Conservation (phyloP, 345 rosid species). For the Hibiscus tridactylites region DNA sequence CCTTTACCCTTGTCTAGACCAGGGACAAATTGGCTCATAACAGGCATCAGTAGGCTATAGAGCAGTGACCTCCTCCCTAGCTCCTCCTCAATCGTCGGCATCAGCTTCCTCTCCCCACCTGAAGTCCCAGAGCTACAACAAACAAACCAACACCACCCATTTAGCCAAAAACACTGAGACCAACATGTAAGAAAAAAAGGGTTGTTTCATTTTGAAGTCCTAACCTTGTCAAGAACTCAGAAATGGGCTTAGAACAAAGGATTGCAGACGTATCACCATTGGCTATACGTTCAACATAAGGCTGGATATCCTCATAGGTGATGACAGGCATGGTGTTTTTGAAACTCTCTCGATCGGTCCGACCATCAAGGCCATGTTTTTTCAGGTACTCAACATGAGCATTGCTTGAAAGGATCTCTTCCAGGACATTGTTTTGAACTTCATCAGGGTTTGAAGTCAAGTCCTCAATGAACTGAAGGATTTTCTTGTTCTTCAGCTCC, state of each 20-base stretch:
- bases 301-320: neutral
- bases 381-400: neutral
- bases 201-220: neutral
- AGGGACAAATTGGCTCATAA: neutral
- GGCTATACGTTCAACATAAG: neutral
- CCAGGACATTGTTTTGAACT: neutral
- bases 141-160: neutral
- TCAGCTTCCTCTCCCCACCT: neutral
- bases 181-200: neutral
- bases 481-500: neutral
- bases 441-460: neutral
- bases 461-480: neutral
- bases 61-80: neutral
- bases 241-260: neutral
- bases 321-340: neutral
- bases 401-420: neutral
- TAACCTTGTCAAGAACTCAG: neutral
- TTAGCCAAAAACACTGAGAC: neutral
- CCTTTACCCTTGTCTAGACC: neutral
- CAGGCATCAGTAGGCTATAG: neutral
- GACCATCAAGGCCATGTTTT: neutral
- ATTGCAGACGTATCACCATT: neutral
- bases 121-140: neutral
- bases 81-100: neutral
- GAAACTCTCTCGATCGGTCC: neutral